Evolutionary conservation across 192 early-diverging fungal genomes (phyloP).

Genomic region (Allomyces macrogynus): DNA sequence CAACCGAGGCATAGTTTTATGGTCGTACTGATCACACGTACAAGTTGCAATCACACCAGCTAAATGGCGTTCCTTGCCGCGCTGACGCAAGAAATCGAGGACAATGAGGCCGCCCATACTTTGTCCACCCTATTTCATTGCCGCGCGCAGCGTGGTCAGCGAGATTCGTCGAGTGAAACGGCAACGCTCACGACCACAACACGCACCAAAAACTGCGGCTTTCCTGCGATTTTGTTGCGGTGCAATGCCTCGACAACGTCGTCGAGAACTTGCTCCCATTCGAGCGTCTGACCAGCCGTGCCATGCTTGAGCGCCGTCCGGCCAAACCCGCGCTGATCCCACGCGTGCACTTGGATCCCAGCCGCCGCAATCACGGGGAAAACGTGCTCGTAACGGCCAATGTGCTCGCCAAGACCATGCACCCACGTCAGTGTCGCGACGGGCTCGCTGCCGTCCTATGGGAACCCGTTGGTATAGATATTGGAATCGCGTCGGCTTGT

Average conservation of each 20-base stretch:
- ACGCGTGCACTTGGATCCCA: conserved; percentile 32
- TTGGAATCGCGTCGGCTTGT: no score
- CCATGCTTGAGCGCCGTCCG: conserved; percentile 29
- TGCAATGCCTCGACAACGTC: conserved; percentile 23
- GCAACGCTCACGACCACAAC: neutral
- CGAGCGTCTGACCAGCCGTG: conserved; percentile 20
- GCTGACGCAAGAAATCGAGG: neutral
- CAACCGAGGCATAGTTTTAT: no score
- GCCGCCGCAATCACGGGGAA: conserved; percentile 26
- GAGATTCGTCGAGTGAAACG: no score
- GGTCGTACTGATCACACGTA: neutral
- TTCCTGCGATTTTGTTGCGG: conserved; percentile 11
- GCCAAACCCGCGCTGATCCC: conserved; percentile 50
- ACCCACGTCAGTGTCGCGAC: conserved; percentile 7
- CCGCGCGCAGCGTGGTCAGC: no score
- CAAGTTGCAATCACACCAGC: conserved; percentile 7
- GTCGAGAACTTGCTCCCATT: conserved; percentile 16
- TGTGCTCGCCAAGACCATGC: conserved; percentile 24
- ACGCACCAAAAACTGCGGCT: conserved; percentile 23
- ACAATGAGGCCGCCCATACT: neutral
- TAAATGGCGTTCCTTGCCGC: conserved; percentile 1
- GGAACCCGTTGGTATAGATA: no score
- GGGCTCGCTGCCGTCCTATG: no score
- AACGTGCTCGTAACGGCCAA: conserved; percentile 31
- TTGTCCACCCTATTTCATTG: neutral